Percentiles rank a stretch among this genome's conserved stretches.
phyloP scores from a whole-genome alignment of 2,329 filamentous ascomycete species.

The Penicillium italicum region DNA sequence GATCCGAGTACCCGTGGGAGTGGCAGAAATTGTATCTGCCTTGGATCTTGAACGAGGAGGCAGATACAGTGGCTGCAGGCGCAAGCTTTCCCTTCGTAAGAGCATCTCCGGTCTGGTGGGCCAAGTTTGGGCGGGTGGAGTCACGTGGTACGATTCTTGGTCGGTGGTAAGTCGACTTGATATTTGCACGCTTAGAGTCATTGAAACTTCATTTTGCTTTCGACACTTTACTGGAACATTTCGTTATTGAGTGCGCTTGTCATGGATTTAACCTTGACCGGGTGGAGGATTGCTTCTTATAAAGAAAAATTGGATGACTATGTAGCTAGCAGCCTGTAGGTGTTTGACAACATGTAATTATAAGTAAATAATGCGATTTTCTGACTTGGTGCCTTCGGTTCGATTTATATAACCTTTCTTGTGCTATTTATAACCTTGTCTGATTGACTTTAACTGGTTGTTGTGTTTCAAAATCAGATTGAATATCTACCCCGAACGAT shows the following conservation, averaged over 20 bases:
- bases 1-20: neutral
- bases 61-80: slow-evolving; percentile 12
- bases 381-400: rapidly evolving
- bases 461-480: neutral
- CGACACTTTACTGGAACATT: neutral
- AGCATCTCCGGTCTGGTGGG: slow-evolving; percentile 8
- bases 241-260: neutral
- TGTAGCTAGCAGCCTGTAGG: neutral
- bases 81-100: slow-evolving; percentile 10
- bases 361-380: neutral
- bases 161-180: neutral
- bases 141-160: slow-evolving; percentile 1
- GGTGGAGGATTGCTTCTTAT: neutral
- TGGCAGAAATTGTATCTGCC: slow-evolving; percentile 11
- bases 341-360: neutral
- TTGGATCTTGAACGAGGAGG: slow-evolving; percentile 7
- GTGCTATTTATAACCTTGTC: neutral
- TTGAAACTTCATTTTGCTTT: neutral
- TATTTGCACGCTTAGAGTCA: neutral
- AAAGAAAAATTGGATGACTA: neutral
- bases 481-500: neutral
- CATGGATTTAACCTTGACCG: no score
- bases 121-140: slow-evolving; percentile 5
- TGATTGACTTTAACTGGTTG: no score
- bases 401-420: neutral